Evolutionary conservation across 1,284 basidiomycete genomes (phyloP), one percentile per base, ranked within the genome.

Genomic region (Laetiporus sulphureus): DNA sequence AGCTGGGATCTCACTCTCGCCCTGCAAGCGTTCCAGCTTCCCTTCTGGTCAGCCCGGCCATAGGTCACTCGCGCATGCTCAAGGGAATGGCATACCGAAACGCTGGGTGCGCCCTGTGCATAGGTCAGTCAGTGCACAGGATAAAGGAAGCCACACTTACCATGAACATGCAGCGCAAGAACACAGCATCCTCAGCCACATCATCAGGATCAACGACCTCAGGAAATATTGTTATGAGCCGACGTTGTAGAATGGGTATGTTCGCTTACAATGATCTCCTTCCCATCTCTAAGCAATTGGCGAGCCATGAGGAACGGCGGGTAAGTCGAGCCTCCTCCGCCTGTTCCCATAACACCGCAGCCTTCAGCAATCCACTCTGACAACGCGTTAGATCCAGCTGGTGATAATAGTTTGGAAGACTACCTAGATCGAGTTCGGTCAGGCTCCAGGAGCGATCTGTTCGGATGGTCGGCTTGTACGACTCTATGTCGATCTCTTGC

Each of bases 291-390:
- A 24, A 76, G 52, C 51, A 73, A 61, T 52, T 77, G 69, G 27
- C 73, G 62, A 5, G 71, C 56, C 47, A 68, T 66, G 15, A 74
- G 50, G 52, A 68, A 75, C 7, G 65, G 59, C 10, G 70, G 68
- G 46, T 73, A 73, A 0, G 74, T 67, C 0, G 71, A 69, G 3
- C 75, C 75, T 3, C 75, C 74, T 8, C 75, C 75, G 2, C 75
- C 75, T 12, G 68, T 71, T 2, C 74, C 75, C 4, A 77, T 56
- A 23, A 76, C 64, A 38, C 72, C 74, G 48, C 73, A 77, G 5
- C 74, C 73, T 24, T 69, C 66, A 2, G 72, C 67, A 38, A 77
- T 72, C 72, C 72, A 76, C 46, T 71, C 71, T 53, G 61, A 47
- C 42, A 13, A 8, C 8, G 12, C 11, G 11, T 38, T 12, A 38